Base-by-base conservation (phyloP, 1,139 yeast species). In the Geotrichum histeridarum region DNA sequence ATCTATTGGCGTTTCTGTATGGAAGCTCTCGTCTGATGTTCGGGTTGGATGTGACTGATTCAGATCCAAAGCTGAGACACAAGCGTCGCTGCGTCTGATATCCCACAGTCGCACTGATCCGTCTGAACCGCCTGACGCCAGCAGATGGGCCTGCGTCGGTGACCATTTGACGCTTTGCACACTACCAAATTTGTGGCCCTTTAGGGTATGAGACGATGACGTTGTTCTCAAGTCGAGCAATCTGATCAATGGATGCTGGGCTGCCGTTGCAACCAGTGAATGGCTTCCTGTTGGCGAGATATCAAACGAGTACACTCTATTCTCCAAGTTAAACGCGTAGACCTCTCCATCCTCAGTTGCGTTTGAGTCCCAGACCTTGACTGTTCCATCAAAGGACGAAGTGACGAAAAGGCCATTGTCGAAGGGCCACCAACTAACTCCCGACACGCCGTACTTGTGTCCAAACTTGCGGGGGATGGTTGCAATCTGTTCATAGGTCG, bases 341-440 rank as follows among this genome's bases (percentile, higher is more conserved):
- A 83, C 95, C 11, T 83, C 80, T 6, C 54, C 54, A 12, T 73
- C 70, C 31, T 62, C 65, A 60, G 87, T 70, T 31, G 78, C 73
- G 57, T 79, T 78, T 0, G 96, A 79, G 65, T 89, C 96, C 95
- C 96, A 91, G 0, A 89, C 76, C 59, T 84, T 86, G 32, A 90
- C 80, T 0, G 81, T 77, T 57, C 81, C 82, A 66, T 91, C 98
- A 66, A 84, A 88, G 0, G 96, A 87, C 0, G 90, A 82, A 1
- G 90, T 78, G 9, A 89, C 77, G 71, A 90, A 90, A 82, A 91
- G 77, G 1, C 96, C 97, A 30, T 84, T 82, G 67, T 91, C 98
- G 53, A 74, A 74, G 0, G 95, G 91, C 93, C 95, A 91, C 97
- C 98, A 91, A 63, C 78, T 76, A 1, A 88, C 75, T 15, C 80